Base-by-base conservation (phyloP, 2,329 filamentous ascomycete genomes). In the Periconia sp. region DNA sequence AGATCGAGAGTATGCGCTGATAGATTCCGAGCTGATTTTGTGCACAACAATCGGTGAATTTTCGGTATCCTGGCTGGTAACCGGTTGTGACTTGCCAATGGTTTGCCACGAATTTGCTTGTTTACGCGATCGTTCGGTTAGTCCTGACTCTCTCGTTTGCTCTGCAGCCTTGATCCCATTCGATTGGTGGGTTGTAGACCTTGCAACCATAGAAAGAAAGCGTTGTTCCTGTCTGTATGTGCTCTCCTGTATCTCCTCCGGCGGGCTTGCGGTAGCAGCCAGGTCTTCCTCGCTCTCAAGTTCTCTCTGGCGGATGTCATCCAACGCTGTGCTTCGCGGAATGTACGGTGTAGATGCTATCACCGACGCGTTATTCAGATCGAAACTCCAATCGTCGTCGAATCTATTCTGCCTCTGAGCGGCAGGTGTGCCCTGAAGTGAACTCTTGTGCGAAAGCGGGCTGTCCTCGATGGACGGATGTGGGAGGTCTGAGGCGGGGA, bases 281-380 rank as follows among this genome's bases (percentile, higher is more conserved):
- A 69, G 67, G 49, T 71, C 69, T 52, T 70, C 73, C 27, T 75
- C 51, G 17, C 60, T 69, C 49, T 77, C 72, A 14, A 75, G 68
- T 55, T 79, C 78, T 17, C 71, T 65, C 55, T 74, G 69, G 44
- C 75, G 68, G 45, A 79, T 74, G 40, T 76, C 71, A 54, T 80
- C 77, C 23, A 80, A 65, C 31, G 61, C 64, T 1, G 70, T 74
- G 52, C 65, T 78, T 61, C 74, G 66, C n/a, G 71, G 69, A 19
- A 76, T 61, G 56, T 72, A 72, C 14, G 79, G 79, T 2, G 79
- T 81, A 5, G 79, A 80, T 5, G 76, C 76, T 6, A 81, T 72
- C 40, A 81, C 62, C 14, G 77, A 79, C 17, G 70, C 73, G 18
- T 74, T 71, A 49, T 77, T 76, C 52, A 81, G 74, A 35, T 80